Evolutionary conservation across 306 rosid genomes (phyloP).

Genomic region (Senna tora): DNA sequence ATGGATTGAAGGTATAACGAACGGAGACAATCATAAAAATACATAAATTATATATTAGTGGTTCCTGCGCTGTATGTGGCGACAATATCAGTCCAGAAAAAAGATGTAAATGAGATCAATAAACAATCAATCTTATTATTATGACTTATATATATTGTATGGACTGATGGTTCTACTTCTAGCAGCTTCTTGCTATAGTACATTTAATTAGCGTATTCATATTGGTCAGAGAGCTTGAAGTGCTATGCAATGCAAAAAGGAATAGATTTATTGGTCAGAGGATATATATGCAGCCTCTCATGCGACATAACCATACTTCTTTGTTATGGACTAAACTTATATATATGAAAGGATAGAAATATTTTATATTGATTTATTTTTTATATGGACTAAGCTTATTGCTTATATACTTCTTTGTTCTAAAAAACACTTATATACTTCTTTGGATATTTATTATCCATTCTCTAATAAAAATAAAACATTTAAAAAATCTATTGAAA

Average conservation of each 20-base stretch:
- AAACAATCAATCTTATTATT: constrained; percentile 22
- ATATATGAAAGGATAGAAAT: no score
- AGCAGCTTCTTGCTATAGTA: neutral
- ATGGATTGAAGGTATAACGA: constrained; percentile 31
- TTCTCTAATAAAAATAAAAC: no score
- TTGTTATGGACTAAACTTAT: neutral
- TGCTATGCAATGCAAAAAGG: neutral
- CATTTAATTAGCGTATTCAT: neutral
- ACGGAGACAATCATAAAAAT: constrained; percentile 22
- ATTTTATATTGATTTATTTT: no score
- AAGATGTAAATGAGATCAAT: constrained; percentile 37
- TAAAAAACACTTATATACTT: no score
- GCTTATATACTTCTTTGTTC: no score
- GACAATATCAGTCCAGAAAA: constrained; percentile 42
- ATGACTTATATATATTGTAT: no score
- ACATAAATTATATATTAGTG: constrained; percentile 35
- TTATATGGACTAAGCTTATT: no score
- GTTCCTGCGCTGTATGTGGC: constrained; percentile 37
- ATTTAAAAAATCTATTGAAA: no score
- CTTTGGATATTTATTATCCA: no score
- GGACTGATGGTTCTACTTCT: neutral
- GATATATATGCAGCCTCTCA: neutral
- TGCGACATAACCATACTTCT: neutral
- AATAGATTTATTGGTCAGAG: neutral
- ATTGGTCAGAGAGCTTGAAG: neutral